Evolutionary conservation across 2,329 filamentous ascomycete genomes (phyloP), one percentile per base, ranked within the genome.

Genomic region (Arthrobotrys musiformis): DNA sequence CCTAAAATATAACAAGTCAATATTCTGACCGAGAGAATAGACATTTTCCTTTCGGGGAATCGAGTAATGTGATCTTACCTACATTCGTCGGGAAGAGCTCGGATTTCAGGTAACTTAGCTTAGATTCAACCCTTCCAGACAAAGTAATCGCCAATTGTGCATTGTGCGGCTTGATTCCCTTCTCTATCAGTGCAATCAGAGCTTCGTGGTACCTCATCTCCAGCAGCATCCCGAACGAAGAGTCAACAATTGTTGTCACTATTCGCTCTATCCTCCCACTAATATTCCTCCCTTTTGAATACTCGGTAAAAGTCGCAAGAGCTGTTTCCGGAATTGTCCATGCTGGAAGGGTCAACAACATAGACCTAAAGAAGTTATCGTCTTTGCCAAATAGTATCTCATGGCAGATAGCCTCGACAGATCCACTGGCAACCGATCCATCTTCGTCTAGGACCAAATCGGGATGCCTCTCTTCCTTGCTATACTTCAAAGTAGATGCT

Each of bases 381-480:
- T 80, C 72, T 22, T 63, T 70, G 3, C 80, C 80, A 70, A 82
- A 82, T 35, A 82, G 63, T 13, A 82, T 80, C 52, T 82, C 80
- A 56, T 82, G 81, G 48, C 80, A 81, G 22, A 82, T 74, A 6
- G 80, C 81, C 52, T 82, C 81, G 26, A 81, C 78, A 9, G 80
- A 80, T 58, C 81, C 81, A 46, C 78, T 78, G 50, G 78, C 58
- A 30, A 80, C 78, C 9, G 66, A 67, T 5, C 80, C 80, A 66
- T 81, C 70, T 33, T 81, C 75, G 4, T 68, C 73, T 37, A 81
- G 46, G 40, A 80, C 70, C 11, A 82, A 62, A 60, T 81, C 80
- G 17, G 81, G 81, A 70, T 82, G 81, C 40, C 79, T 79, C 22
- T 79, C 70, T 19, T 74, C 78, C n/a, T 79, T 80, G 37, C 79